Evolutionary conservation across 352 stramenopile species (phyloP).

Genomic region (Phytophthora europaea): DNA sequence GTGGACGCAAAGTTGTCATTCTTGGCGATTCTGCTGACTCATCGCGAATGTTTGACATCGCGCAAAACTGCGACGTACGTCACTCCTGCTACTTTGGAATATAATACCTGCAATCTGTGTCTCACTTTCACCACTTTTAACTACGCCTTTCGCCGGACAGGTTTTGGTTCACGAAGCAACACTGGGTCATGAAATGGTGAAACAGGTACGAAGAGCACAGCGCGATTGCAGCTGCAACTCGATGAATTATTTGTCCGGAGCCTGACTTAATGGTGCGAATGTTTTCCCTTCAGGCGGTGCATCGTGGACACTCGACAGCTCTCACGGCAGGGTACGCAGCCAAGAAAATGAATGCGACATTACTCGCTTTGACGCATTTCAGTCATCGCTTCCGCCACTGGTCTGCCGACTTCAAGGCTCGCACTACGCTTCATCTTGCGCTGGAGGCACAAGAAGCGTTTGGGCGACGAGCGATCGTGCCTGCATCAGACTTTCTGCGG

Average conservation of each 20-base stretch:
- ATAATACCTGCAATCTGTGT: not conserved
- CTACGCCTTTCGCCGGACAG: constrained; percentile 32
- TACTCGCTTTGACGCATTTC: constrained; percentile 88
- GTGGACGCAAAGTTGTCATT: constrained; percentile 81
- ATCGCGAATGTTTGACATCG: constrained; percentile 82
- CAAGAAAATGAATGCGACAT: constrained; percentile 76
- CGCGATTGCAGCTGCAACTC: not conserved
- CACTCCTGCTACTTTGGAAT: not conserved
- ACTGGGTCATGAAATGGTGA: constrained; percentile 75
- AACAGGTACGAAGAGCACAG: constrained; percentile 47
- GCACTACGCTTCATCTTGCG: constrained; percentile 76
- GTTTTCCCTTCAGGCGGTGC: constrained; percentile 50
- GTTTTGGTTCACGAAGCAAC: constrained; percentile 92
- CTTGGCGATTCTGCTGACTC: constrained; percentile 83
- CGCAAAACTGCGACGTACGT: constrained; percentile 77
- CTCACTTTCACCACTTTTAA: constrained; percentile 1
- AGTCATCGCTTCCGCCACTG: constrained; percentile 87
- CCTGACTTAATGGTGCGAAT: not conserved
- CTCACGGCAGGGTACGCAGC: constrained; percentile 82
- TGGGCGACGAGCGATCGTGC: constrained; percentile 66
- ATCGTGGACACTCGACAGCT: constrained; percentile 84
- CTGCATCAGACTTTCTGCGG: constrained; percentile 83
- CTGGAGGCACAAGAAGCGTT: constrained; percentile 78
- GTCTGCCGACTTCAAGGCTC: constrained; percentile 44
- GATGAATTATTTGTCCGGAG: no score